phyloP scores from a whole-genome alignment of 257 asterid genomes.

The Ballota nigra region DNA sequence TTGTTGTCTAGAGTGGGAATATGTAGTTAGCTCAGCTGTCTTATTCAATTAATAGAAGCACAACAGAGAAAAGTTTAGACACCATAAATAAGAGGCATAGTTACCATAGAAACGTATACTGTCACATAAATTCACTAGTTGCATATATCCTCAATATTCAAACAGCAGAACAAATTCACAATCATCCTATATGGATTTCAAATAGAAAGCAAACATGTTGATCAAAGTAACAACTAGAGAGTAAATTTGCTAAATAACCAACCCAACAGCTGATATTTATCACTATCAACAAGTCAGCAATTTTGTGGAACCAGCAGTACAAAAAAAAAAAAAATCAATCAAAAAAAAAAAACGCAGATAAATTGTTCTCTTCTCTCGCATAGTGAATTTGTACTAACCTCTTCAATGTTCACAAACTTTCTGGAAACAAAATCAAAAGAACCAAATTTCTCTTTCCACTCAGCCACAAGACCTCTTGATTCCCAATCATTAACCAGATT shows the following conservation, averaged over 20 bases:
- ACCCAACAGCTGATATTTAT: not conserved
- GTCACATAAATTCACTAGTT: not conserved
- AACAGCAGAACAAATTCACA: not conserved
- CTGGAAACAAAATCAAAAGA: slow-evolving; percentile 67
- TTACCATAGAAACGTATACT: not conserved
- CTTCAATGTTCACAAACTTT: slow-evolving; percentile 44
- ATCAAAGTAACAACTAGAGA: not conserved
- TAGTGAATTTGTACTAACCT: slow-evolving; percentile 38
- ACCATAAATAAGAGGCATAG: not conserved
- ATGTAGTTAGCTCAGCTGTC: not conserved
- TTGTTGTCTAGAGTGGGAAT: not conserved
- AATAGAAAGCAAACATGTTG: not conserved
- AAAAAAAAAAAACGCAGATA: not conserved
- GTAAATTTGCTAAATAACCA: not conserved
- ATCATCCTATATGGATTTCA: not conserved
- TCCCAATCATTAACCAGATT: slow-evolving; percentile 69
- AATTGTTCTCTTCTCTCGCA: not conserved
- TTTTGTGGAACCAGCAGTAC: not conserved
- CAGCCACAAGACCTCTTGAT: slow-evolving; percentile 72
- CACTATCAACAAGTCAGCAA: not conserved
- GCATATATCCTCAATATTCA: not conserved
- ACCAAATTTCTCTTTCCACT: slow-evolving; percentile 79
- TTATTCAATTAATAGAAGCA: not conserved
- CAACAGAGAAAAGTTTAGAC: not conserved
- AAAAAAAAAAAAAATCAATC: not conserved